Percentiles rank a stretch among this genome's conserved stretches.
Conservation (phyloP, 2,329 filamentous ascomycete genomes). For the Monosporascus cannonballus region DNA sequence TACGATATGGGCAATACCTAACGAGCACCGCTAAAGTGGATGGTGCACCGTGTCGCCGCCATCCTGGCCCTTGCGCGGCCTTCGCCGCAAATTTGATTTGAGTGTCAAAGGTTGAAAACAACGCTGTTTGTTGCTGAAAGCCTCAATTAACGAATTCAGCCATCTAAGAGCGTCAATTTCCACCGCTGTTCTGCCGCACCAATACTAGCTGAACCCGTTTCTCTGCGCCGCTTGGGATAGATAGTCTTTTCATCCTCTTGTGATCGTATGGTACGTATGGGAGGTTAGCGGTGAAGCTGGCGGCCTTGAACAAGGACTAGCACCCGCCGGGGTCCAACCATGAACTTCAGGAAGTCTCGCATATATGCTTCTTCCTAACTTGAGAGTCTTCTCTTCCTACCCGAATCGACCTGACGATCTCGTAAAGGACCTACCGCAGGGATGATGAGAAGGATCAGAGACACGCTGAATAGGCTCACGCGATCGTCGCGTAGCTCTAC, state of each 20-base stretch:
- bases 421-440: too few species aligned
- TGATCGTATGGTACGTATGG: background rate
- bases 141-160: too few species aligned
- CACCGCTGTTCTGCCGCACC: too few species aligned
- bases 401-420: background rate
- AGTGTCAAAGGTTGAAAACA: too few species aligned
- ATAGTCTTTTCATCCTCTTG: background rate
- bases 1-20: background rate
- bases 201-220: too few species aligned
- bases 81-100: background rate
- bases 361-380: background rate
- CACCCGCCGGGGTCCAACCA: background rate
- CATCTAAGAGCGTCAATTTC: too few species aligned
- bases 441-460: constrained; percentile 23
- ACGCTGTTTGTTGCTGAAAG: too few species aligned
- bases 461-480: constrained; percentile 23
- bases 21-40: background rate
- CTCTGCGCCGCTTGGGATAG: too few species aligned
- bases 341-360: background rate
- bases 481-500: constrained; percentile 20
- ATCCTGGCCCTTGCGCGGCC: background rate
- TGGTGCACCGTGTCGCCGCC: background rate
- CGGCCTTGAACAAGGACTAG: background rate
- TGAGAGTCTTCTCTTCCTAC: background rate
- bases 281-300: background rate